Base-by-base conservation (phyloP, 148 eudicot genomes). In the Mesembryanthemum crystallinum region DNA sequence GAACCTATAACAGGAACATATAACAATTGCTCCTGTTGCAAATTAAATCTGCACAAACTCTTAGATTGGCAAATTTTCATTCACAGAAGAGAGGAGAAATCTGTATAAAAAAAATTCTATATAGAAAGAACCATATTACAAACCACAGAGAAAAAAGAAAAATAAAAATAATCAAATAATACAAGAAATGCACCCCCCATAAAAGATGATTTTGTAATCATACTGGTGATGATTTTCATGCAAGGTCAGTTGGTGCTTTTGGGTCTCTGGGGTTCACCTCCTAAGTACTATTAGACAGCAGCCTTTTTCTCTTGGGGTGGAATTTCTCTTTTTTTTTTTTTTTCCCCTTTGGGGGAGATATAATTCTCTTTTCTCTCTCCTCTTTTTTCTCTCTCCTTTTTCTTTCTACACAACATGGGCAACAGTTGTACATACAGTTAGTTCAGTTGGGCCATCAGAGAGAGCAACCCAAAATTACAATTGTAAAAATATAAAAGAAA, bases 171-270 rank as follows among this genome's bases (percentile, higher is more conserved):
- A 63, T 73, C 67, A 42, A 78, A 71, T 47, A 66, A 67, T 43
- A 82, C 17, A 67, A 67, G 1, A 67, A 57, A 75, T 3, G 23
- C 13, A 30, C 27, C 18, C 61, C 58, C 8, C 28, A 42, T 27
- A 42, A 86, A 83, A 84, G 85, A 84, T 80, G 83, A 78, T 81
- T 82, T 70, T 64, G 87, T 87, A 83, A 86, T 90, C 77, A 86
- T 85, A 64, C 10, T 77, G 84, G 63, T 75, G 79, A 70, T 75
- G 75, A 75, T 69, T 75, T 75, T 71, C 33, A 73, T 73, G 77
- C 43, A 52, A 39, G 49, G 58, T 52, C 37, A 60, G 59, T 32
- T 71, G 43, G 37, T 70, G 76, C 82, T 75, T 80, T 80, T 62
- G 63, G 67, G 76, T 78, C 81, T 78, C 61, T 35, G 49, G 62